Percentiles rank a stretch among this genome's conserved stretches.
phyloP scores from a whole-genome alignment of 140 eudicot species.

The Erigeron philadelphicus region DNA sequence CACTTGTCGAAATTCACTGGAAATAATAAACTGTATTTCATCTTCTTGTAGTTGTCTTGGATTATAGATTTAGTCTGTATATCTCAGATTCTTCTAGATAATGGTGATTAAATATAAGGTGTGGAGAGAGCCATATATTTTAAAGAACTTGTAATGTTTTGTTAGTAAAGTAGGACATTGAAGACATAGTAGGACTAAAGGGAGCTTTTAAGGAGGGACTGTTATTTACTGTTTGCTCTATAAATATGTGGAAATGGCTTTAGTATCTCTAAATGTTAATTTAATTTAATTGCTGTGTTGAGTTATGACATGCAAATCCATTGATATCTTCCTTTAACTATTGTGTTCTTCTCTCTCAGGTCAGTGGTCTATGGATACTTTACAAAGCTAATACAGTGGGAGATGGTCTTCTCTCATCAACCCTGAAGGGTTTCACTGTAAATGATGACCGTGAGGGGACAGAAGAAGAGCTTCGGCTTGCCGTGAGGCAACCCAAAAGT shows the following conservation, averaged over 20 bases:
- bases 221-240: no score
- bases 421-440: slow-evolving; percentile 73
- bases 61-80: not conserved
- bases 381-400: slow-evolving; percentile 74
- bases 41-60: slow-evolving; percentile 1
- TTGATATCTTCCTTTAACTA: not conserved
- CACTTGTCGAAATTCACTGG: slow-evolving; percentile 1
- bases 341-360: slow-evolving; percentile 41
- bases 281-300: no score
- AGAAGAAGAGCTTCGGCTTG: slow-evolving; percentile 79
- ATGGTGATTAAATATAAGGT: no score
- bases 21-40: slow-evolving; percentile 1
- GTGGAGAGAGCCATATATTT: no score
- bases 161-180: no score
- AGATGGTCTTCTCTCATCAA: slow-evolving; percentile 72
- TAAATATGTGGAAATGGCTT: no score
- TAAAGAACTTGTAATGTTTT: no score
- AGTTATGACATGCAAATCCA: no score
- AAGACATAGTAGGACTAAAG: no score
- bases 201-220: no score
- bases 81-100: not conserved
- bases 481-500: slow-evolving; percentile 68
- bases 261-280: no score
- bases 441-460: slow-evolving; percentile 95
- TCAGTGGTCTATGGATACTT: slow-evolving; percentile 82